A percentile compares a stretch with the other conserved stretches of the same genome.
These are phyloP conservation scores for Carex kokanica DNA, from an alignment of 176 grass and related monocot genomes.

Conservation along the genomic window DNA sequence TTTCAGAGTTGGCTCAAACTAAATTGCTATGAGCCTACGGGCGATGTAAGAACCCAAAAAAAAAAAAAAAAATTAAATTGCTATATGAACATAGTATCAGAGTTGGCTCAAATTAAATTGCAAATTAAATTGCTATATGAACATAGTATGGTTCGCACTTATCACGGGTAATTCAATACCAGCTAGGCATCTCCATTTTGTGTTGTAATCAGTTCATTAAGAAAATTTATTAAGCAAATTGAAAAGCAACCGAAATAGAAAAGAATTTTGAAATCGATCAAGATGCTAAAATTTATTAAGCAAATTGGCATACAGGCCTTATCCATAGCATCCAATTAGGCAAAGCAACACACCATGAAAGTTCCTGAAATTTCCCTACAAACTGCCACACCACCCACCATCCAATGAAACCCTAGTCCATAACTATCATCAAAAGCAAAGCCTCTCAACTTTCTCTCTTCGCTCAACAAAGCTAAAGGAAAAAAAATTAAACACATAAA, in stretches of 20 bases:
- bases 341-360: constrained; percentile 29
- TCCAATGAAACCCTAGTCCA: constrained; percentile 21
- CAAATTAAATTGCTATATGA: background rate
- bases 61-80: too few species aligned
- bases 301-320: constrained; percentile 34
- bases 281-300: constrained; percentile 52
- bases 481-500: constrained; percentile 24
- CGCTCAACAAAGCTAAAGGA: constrained; percentile 17
- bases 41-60: too few species aligned
- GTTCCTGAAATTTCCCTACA: constrained; percentile 28
- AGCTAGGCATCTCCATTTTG: background rate
- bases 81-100: too few species aligned
- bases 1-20: too few species aligned
- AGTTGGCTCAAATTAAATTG: too few species aligned
- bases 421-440: constrained; percentile 26
- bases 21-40: too few species aligned
- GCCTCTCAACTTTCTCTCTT: constrained; percentile 28
- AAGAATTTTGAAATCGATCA: background rate
- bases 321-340: constrained; percentile 43
- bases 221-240: constrained; percentile 49
- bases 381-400: constrained; percentile 13
- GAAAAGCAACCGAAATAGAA: background rate
- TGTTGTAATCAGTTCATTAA: background rate
- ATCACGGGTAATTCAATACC: background rate
- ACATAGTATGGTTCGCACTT: background rate